phyloP scores from a whole-genome alignment of 1,284 basidiomycete genomes.

The Boletus sp. region DNA sequence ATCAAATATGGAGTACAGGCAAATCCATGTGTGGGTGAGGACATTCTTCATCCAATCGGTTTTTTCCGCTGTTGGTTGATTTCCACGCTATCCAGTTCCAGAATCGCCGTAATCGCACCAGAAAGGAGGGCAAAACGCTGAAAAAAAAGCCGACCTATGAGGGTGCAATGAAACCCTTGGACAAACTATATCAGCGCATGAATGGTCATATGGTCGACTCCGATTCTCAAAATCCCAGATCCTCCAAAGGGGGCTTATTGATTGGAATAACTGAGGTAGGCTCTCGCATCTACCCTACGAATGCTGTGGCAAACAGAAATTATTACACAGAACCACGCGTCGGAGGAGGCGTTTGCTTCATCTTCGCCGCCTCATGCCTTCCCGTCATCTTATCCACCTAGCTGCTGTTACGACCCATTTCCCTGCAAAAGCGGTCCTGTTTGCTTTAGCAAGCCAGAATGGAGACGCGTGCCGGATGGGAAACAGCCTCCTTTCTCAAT shows the following conservation, averaged over 20 bases:
- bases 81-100: constrained; percentile 13
- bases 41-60: accelerated
- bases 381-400: constrained; percentile 18
- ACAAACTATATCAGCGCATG: neutral
- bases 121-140: neutral
- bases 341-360: neutral
- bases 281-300: neutral
- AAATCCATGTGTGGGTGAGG: constrained; percentile 59
- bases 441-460: constrained; percentile 1
- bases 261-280: neutral
- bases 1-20: constrained; percentile 45
- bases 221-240: accelerated
- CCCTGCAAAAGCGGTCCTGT: constrained; percentile 15
- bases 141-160: constrained; percentile 1
- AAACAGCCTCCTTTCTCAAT: neutral
- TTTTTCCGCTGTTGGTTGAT: neutral
- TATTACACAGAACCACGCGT: accelerated
- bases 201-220: neutral
- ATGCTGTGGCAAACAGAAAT: neutral
- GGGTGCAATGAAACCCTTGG: neutral
- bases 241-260: accelerated
- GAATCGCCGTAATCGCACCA: constrained; percentile 24
- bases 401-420: constrained; percentile 21
- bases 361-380: constrained; percentile 20
- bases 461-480: constrained; percentile 4